These are phyloP conservation scores for Sporisorium scitamineum DNA, from an alignment of 1,284 basidiomycete genomes.

Conservation along the genomic window DNA sequence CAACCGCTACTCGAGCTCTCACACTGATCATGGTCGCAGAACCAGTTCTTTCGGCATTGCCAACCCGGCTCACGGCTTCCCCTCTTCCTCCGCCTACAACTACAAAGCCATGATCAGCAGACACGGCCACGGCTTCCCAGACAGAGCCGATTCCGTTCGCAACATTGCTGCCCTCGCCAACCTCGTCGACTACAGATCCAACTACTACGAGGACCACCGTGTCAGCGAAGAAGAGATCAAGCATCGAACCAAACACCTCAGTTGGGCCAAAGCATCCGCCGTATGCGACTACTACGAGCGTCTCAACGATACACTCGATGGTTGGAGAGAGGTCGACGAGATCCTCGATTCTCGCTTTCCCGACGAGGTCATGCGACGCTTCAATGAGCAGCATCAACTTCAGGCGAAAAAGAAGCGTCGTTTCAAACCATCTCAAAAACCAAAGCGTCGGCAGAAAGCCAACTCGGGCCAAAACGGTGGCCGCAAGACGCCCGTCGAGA, in stretches of 20 bases:
- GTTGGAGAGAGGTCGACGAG: constrained; percentile 66
- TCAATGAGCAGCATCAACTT: constrained; percentile 32
- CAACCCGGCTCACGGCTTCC: constrained; percentile 26
- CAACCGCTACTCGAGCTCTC: constrained; percentile 25
- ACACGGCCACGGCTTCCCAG: constrained; percentile 54
- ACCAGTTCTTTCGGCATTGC: constrained; percentile 40
- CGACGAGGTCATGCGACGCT: constrained; percentile 65
- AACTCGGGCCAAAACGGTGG: constrained; percentile 8
- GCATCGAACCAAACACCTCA: constrained; percentile 42
- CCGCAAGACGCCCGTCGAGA: constrained; percentile 22
- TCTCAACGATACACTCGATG: constrained; percentile 63
- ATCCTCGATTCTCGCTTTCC: constrained; percentile 67
- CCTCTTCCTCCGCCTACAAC: constrained; percentile 41
- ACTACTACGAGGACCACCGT: constrained; percentile 60
- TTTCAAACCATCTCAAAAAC: constrained; percentile 19
- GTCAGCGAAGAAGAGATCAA: constrained; percentile 50
- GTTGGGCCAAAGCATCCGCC: constrained; percentile 40
- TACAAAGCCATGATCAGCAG: constrained; percentile 44
- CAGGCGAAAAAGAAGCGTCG: constrained; percentile 21
- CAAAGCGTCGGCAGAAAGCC: constrained; percentile 29
- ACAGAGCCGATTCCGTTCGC: constrained; percentile 56
- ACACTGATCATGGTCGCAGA: constrained; percentile 26
- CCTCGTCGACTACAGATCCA: constrained; percentile 62
- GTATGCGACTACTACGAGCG: constrained; percentile 61
- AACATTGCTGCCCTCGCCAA: constrained; percentile 60